Evolutionary conservation across 441 rosid genomes (phyloP).

Genomic region (Aleurites moluccanus): DNA sequence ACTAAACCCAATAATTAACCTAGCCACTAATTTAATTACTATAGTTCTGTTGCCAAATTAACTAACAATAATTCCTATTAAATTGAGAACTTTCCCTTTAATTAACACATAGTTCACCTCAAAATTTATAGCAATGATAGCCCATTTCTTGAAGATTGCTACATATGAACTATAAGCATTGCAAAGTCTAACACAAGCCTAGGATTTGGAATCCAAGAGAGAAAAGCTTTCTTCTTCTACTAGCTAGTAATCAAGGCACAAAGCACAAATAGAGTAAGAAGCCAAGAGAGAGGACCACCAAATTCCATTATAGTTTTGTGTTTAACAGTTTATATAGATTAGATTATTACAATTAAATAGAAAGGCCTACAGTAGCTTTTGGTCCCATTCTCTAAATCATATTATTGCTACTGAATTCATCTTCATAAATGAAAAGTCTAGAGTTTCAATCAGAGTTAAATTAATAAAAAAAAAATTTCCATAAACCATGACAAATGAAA

Average conservation of each 20-base stretch:
- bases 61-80: neutral
- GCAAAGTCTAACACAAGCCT: neutral
- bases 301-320: too few relatives aligned
- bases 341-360: too few relatives aligned
- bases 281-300: neutral
- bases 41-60: too few relatives aligned
- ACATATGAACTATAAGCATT: neutral
- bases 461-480: too few relatives aligned
- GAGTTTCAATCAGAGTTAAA: neutral
- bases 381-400: too few relatives aligned
- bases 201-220: conserved; percentile 18
- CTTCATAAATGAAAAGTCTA: neutral
- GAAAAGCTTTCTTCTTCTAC: neutral
- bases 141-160: neutral
- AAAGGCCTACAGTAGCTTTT: too few relatives aligned
- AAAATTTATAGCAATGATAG: too few relatives aligned
- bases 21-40: too few relatives aligned
- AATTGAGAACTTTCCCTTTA: neutral
- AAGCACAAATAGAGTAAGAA: neutral
- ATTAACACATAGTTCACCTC: neutral
- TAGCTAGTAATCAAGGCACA: neutral
- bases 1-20: neutral
- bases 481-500: neutral
- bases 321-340: too few relatives aligned
- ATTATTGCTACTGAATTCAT: neutral